These are phyloP conservation scores for Phlebiopsis flavidoalba DNA, from an alignment of 768 basidiomycete genomes.

Conservation along the genomic window DNA sequence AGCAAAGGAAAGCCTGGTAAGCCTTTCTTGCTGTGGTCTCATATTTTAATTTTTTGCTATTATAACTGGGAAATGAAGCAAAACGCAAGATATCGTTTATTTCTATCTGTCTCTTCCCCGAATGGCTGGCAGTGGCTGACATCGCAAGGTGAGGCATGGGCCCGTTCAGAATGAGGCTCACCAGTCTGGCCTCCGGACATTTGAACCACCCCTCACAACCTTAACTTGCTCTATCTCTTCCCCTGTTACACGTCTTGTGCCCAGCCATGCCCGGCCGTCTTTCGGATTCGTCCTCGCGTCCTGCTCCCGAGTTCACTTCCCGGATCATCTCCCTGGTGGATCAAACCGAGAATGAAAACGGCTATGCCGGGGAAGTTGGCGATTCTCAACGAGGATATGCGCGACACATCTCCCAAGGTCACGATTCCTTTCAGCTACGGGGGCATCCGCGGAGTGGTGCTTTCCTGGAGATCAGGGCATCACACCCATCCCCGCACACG, in stretches of 20 bases:
- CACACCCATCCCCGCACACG: neutral
- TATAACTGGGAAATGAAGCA: no score
- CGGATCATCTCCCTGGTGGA: neutral
- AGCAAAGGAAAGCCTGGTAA: no score
- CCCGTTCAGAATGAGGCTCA: neutral
- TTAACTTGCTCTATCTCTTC: neutral
- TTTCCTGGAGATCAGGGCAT: neutral
- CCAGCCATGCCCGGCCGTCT: neutral
- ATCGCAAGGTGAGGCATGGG: no score
- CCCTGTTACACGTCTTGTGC: neutral
- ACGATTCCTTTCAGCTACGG: neutral
- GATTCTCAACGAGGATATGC: neutral
- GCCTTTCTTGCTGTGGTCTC: no score
- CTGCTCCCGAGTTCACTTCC: slow-evolving; percentile 5
- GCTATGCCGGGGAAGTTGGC: no score
- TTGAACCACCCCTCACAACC: neutral
- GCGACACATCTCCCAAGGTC: slow-evolving; percentile 1
- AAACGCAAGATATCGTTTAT: no score
- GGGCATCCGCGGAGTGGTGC: slow-evolving; percentile 1
- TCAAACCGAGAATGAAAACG: neutral
- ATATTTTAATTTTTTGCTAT: no score
- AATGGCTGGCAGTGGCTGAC: no score
- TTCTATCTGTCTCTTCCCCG: no score
- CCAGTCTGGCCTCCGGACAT: neutral
- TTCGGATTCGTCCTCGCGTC: neutral